Conservation (phyloP, 2,329 filamentous ascomycete genomes). For the Aureobasidium mangrovei region DNA sequence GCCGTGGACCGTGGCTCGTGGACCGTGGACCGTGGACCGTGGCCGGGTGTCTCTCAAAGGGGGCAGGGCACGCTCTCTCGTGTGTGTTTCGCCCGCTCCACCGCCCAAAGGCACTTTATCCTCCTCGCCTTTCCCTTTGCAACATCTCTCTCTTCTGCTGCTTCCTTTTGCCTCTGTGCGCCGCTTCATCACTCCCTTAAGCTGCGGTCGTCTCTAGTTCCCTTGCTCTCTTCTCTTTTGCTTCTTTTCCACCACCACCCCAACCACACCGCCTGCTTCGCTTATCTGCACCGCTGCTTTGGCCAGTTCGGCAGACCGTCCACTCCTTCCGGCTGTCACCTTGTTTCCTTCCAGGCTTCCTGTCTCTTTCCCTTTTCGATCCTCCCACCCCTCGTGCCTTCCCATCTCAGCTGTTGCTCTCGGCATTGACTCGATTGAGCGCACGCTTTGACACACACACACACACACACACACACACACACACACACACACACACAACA, state of each 20-base stretch:
- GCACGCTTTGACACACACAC: slow-evolving; percentile 1
- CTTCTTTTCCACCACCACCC: not conserved
- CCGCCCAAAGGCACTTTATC: slow-evolving; percentile 7
- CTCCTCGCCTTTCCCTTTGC: slow-evolving; percentile 9
- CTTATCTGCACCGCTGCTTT: slow-evolving; percentile 2
- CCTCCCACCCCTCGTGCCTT: not conserved
- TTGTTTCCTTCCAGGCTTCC: not conserved
- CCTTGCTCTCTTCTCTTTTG: not conserved
- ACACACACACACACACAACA: slow-evolving; percentile 1
- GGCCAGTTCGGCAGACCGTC: slow-evolving; percentile 11
- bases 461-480: slow-evolving; percentile 3
- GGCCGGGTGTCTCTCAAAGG: slow-evolving; percentile 6
- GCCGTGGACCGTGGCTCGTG: not conserved
- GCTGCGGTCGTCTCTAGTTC: not conserved
- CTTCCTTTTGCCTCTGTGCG: slow-evolving; percentile 10
- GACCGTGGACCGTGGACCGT: not conserved
- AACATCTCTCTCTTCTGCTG: slow-evolving; percentile 9
- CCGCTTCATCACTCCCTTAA: slow-evolving; percentile 14
- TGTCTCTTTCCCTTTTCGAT: slow-evolving; percentile 9
- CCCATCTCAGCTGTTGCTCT: slow-evolving; percentile 3
- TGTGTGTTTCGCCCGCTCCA: slow-evolving; percentile 10
- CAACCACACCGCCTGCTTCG: not conserved
- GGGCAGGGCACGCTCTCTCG: slow-evolving; percentile 9
- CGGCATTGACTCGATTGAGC: slow-evolving; percentile 11
- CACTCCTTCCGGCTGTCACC: slow-evolving; percentile 11